Evolutionary conservation across 441 rosid species (phyloP), one percentile per base, ranked within the genome.

Genomic region (Isatis lusitanica): DNA sequence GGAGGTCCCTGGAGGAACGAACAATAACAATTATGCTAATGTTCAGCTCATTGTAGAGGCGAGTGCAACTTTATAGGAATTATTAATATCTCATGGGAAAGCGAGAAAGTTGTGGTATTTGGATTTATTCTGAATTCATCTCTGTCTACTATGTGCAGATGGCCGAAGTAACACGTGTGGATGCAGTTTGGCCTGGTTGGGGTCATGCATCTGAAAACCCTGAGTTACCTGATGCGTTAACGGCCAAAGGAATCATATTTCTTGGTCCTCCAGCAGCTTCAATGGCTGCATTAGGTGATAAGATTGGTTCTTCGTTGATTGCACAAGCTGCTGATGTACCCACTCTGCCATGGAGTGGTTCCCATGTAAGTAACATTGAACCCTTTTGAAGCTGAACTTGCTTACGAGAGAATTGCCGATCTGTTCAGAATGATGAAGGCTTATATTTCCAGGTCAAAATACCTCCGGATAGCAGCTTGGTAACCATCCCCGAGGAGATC

Each of bases 171-270:
- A 96, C 99, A 13, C 92, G 63, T 71, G 99, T 96, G 65, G 99
- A 96, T 85, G 99, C 99, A 16, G 98, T 96, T 78, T 96, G 99
- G 99, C 99, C 99, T 82, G 99, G 99, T 66, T 96, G 99, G 98
- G 99, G 98, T 55, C 99, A 96, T 86, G 99, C 99, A 51, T 96
- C 99, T 11, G 99, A 93, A 84, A 96, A 88, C 77, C 99, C 99
- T 46, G 99, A 93, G 80, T 86, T 96, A 57, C 98, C 98, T 9
- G 98, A 96, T 81, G 98, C 98, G n/a, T 76, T 96, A 73, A 68
- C 42, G 80, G 94, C 86, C 21, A 93, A 89, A 79, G 99, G 92
- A 75, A 86, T 96, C 18, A 64, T 88, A 74, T 96, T 96, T 87
- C 99, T 96, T 69, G 99, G 99, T 35, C 98, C 99, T 17, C 97